Evolutionary conservation across 1,284 basidiomycete genomes (phyloP).

Genomic region (Gomphus bonarii): DNA sequence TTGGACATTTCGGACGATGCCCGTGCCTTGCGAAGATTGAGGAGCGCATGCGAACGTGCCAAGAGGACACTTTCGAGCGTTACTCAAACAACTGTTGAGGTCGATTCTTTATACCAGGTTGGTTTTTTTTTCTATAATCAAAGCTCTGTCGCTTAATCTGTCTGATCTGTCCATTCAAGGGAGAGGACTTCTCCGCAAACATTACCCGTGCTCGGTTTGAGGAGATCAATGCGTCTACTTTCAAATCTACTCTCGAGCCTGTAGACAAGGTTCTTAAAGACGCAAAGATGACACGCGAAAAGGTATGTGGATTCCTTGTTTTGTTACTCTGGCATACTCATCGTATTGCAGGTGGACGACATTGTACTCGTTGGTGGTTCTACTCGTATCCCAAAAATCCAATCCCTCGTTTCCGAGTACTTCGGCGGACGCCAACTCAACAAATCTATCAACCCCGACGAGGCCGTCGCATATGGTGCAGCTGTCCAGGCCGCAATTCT

Average conservation of each 20-base stretch:
- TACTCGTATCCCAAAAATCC: conserved; percentile 99
- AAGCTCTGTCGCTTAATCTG: neutral
- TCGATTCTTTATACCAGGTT: conserved; percentile 95
- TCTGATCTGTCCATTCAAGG: conserved; percentile 31
- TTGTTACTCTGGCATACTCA: neutral
- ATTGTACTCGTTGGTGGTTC: conserved; percentile 99
- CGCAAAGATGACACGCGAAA: conserved; percentile 93
- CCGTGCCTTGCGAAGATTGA: conserved; percentile 90
- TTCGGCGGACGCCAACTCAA: conserved; percentile 96
- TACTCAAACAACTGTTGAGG: conserved; percentile 97
- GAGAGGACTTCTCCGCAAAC: conserved; percentile 91
- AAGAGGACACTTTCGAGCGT: conserved; percentile 98
- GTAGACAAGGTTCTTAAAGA: conserved; percentile 99
- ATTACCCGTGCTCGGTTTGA: conserved; percentile 99
- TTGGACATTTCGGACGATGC: conserved; percentile 93
- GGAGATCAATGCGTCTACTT: conserved; percentile 91
- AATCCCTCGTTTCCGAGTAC: conserved; percentile 95
- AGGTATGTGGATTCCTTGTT: conserved; percentile 29
- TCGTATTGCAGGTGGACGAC: conserved; percentile 62
- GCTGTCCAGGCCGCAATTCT: conserved; percentile 96
- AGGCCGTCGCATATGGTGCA: conserved; percentile 92
- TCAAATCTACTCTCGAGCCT: conserved; percentile 97
- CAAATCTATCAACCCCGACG: conserved; percentile 97
- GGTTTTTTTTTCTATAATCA: conserved; percentile 18
- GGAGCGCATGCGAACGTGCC: conserved; percentile 97